Evolutionary conservation across 2,329 filamentous ascomycete species (phyloP).

Genomic region (Diaporthe humulicola): DNA sequence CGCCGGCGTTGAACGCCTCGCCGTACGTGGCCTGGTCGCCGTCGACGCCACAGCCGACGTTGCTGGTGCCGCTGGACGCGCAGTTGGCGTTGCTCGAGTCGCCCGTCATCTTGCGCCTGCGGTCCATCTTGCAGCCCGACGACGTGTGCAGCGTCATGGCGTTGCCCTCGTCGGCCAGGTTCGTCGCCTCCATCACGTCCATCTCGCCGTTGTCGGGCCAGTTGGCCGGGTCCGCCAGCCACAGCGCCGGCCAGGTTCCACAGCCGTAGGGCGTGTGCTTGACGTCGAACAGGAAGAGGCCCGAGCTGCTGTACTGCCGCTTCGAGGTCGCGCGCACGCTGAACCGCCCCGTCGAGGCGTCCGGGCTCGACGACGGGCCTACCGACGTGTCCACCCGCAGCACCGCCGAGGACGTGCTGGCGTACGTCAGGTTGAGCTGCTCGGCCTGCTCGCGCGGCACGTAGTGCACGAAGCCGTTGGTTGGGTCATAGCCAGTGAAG

Average conservation of each 20-base stretch:
- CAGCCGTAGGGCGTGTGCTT: slow-evolving; percentile 74
- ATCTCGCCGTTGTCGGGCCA: slow-evolving; percentile 77
- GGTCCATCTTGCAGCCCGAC: slow-evolving; percentile 63
- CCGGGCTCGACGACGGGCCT: background rate
- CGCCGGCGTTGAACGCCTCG: slow-evolving; percentile 61
- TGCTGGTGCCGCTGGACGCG: slow-evolving; percentile 62
- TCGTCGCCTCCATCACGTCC: slow-evolving; percentile 72
- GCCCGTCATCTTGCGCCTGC: slow-evolving; percentile 68
- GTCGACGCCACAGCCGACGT: slow-evolving; percentile 70
- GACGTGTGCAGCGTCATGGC: slow-evolving; percentile 72
- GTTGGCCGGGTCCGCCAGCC: slow-evolving; percentile 71
- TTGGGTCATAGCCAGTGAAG: slow-evolving; percentile 63
- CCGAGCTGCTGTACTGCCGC: slow-evolving; percentile 58
- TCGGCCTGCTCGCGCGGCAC: slow-evolving; percentile 53
- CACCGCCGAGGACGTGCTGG: slow-evolving; percentile 65
- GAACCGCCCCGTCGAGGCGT: slow-evolving; percentile 69
- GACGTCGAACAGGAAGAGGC: slow-evolving; percentile 76
- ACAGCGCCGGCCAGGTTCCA: slow-evolving; percentile 75
- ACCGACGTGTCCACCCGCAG: slow-evolving; percentile 73
- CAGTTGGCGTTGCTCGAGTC: slow-evolving; percentile 59
- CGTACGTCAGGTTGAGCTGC: slow-evolving; percentile 70
- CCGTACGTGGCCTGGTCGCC: slow-evolving; percentile 62
- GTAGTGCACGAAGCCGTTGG: slow-evolving; percentile 67
- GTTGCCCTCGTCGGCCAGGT: slow-evolving; percentile 67
- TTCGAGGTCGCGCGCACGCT: slow-evolving; percentile 75